Base-by-base conservation (phyloP, 2,329 filamentous ascomycete genomes). In the Colletotrichum horii region DNA sequence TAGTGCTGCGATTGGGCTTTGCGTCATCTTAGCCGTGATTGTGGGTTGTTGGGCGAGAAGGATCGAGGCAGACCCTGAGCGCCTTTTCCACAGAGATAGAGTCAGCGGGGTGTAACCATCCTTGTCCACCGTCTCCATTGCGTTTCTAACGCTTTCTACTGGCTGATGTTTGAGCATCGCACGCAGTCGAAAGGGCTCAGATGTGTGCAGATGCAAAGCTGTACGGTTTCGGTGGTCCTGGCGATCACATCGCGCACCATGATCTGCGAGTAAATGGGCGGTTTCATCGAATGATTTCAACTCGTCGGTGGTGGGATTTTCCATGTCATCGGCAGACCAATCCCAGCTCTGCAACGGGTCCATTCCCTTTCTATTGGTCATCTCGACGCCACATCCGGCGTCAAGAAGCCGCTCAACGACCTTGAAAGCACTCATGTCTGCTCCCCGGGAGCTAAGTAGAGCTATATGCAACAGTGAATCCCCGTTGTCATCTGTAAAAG, bases 391-490 rank as follows among this genome's bases (percentile, higher is more conserved):
- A 14, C 68, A 71, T 4, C 60, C 38, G 2, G 28, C 28, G 5
- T 36, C 12, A 16, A 71, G 60, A 22, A 70, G 38, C 9, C n/a
- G 2, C 2, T 24, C 28, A 8, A 64, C 2, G 12, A 64, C 15
- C 52, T n/a, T 16, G 9, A 48, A 3, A 15, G 8, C 26, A 2
- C 6, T 15, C 16, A 16, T 16, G 8, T 52, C 30, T 19, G 24
- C 24, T 15, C 16, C 8, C 1, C 5, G 4, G 3, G 14, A 6
- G 7, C 9, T 3, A 3, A 3, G 4, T 3, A 32, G 24, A 34
- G 66, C 52, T 19, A 70, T 5, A 15, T 70, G 38, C 3, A 70
- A 6, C 28, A 70, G n/a, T 1, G 58, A n/a, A 3, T 65, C 0
- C 2, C 43, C 68, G 12, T 65, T 2, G 4, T 22, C 4, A 12